Percentiles rank a stretch among this genome's conserved stretches.
Evolutionary conservation across 768 basidiomycete species (phyloP).

Genomic region (Ephemerocybe angulata): DNA sequence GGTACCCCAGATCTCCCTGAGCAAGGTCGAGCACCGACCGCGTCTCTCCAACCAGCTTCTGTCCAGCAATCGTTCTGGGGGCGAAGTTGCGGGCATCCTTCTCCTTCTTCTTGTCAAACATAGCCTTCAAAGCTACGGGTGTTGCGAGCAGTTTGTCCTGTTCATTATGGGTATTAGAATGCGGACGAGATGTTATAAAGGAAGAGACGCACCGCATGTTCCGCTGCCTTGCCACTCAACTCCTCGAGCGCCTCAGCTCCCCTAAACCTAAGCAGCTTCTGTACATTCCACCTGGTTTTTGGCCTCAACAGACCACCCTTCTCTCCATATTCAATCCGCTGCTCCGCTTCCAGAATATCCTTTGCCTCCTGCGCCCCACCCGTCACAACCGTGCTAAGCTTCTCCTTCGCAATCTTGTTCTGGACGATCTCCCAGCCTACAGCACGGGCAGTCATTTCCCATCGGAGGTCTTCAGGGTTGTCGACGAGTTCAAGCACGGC

Average conservation of each 20-base stretch:
- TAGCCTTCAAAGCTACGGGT: slow-evolving; percentile 48
- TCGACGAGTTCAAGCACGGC: slow-evolving; percentile 96
- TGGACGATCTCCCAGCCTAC: slow-evolving; percentile 80
- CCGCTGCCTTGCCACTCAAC: slow-evolving; percentile 53
- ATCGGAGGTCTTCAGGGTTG: slow-evolving; percentile 82
- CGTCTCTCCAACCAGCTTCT: slow-evolving; percentile 54
- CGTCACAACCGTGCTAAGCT: slow-evolving; percentile 47
- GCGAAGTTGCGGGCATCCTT: slow-evolving; percentile 26
- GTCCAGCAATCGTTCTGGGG: slow-evolving; percentile 46
- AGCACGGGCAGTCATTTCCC: slow-evolving; percentile 84
- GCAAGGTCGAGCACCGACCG: slow-evolving; percentile 53
- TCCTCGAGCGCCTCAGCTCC: slow-evolving; percentile 40
- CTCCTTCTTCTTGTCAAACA: slow-evolving; percentile 42
- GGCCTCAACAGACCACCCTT: slow-evolving; percentile 48
- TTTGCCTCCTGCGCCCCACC: slow-evolving; percentile 44
- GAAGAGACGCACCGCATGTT: slow-evolving; percentile 57
- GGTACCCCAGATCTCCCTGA: slow-evolving; percentile 44
- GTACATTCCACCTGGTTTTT: slow-evolving; percentile 70
- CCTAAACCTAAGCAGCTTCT: slow-evolving; percentile 67
- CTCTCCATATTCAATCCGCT: slow-evolving; percentile 32
- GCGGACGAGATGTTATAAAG: neutral
- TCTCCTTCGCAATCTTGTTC: slow-evolving; percentile 44
- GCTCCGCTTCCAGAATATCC: slow-evolving; percentile 48
- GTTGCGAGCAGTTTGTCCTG: slow-evolving; percentile 69
- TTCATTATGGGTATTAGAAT: slow-evolving; percentile 3